These are phyloP conservation scores for Calcarisporium arbuscula DNA, from an alignment of 2,329 filamentous ascomycete genomes.

Conservation along the genomic window DNA sequence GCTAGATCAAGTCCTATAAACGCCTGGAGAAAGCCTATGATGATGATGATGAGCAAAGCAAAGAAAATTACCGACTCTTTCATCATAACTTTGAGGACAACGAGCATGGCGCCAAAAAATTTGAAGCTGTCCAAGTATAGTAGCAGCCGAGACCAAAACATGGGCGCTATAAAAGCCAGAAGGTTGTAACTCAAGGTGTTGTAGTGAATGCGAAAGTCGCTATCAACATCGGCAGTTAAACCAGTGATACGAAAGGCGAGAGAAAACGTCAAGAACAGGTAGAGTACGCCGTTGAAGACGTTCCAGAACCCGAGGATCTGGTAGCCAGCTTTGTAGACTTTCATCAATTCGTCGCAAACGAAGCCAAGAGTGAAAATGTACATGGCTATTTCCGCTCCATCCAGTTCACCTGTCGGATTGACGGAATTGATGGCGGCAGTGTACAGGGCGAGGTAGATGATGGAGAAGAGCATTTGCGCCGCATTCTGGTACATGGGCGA, in stretches of 20 bases:
- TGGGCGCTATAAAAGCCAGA: conserved; percentile 82
- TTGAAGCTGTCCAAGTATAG: conserved; percentile 89
- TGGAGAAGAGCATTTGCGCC: conserved; percentile 75
- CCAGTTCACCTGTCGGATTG: conserved; percentile 76
- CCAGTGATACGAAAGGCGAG: conserved; percentile 76
- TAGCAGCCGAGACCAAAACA: conserved; percentile 93
- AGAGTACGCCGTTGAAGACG: conserved; percentile 82
- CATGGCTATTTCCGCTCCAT: conserved; percentile 74
- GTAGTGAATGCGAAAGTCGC: conserved; percentile 46
- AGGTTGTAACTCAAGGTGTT: conserved; percentile 91
- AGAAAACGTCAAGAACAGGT: conserved; percentile 70
- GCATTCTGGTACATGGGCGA: conserved; percentile 89
- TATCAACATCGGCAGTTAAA: conserved; percentile 51
- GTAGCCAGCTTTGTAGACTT: conserved; percentile 90
- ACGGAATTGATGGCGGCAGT: conserved; percentile 92
- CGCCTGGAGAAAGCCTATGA: conserved; percentile 84
- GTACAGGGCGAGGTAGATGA: conserved; percentile 79
- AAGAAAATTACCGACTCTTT: conserved; percentile 95
- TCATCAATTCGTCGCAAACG: conserved; percentile 77
- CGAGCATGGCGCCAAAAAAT: conserved; percentile 97
- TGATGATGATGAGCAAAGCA: conserved; percentile 75
- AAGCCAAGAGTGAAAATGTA: conserved; percentile 92
- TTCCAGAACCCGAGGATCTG: conserved; percentile 97
- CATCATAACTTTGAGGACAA: conserved; percentile 94
- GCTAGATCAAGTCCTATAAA: conserved; percentile 88